Evolutionary conservation across 352 stramenopile genomes (phyloP).

Genomic region (Globisporangium polare): DNA sequence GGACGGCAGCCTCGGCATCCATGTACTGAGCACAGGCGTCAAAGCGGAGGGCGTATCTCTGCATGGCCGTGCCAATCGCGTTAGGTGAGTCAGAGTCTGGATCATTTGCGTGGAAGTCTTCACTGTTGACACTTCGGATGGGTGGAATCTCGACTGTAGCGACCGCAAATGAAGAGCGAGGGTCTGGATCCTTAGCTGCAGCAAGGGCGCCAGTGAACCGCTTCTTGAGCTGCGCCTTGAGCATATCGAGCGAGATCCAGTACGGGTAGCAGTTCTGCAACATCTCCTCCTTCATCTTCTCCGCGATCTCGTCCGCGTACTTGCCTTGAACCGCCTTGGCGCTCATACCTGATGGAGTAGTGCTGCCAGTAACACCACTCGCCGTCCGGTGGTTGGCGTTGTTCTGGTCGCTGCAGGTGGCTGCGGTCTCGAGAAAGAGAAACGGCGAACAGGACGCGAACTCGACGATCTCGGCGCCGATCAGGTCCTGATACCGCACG

Average conservation of each 20-base stretch:
- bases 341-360: constrained; percentile 11
- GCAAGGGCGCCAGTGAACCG: constrained; percentile 9
- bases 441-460: constrained; percentile 47
- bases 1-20: not conserved
- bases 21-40: constrained; percentile 11
- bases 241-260: constrained; percentile 31
- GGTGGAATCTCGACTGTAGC: not conserved
- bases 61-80: not conserved
- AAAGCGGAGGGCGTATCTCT: not conserved
- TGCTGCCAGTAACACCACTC: no score
- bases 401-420: not conserved
- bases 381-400: not conserved
- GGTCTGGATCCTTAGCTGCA: not conserved
- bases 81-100: not conserved
- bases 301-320: constrained; percentile 41
- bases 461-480: constrained; percentile 39
- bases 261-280: constrained; percentile 35
- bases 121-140: not conserved
- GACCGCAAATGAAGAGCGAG: not conserved
- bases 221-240: constrained; percentile 34
- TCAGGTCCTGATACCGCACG: constrained; percentile 34
- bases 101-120: not conserved
- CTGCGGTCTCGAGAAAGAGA: constrained; percentile 19
- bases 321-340: constrained; percentile 30
- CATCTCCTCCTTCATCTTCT: constrained; percentile 49